phyloP scores from a whole-genome alignment of 2,329 filamentous ascomycete genomes.

The Cercospora sesami region DNA sequence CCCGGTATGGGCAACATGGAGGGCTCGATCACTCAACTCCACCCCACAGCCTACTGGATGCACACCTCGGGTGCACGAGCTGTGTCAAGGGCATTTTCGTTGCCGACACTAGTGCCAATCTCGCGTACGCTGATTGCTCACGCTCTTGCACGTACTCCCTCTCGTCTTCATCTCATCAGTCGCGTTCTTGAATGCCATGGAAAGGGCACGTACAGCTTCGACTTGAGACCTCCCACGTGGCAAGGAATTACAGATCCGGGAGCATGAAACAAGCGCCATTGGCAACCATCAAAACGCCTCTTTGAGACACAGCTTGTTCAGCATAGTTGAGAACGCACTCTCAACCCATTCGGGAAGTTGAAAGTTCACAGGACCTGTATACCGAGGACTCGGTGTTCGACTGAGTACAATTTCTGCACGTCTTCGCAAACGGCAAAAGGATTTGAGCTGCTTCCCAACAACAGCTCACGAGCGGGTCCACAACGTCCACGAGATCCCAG shows the following conservation, averaged over 20 bases:
- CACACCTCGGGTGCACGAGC: background rate
- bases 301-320: background rate
- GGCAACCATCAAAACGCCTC: background rate
- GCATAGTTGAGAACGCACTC: background rate
- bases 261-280: background rate
- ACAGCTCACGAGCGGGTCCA: background rate
- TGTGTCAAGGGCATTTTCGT: background rate
- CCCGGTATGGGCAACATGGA: background rate
- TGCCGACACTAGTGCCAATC: background rate
- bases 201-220: background rate
- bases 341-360: background rate
- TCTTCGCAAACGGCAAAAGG: background rate
- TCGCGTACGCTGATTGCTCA: background rate
- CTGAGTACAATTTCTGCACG: background rate
- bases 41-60: background rate
- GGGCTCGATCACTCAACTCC: background rate
- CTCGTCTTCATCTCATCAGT: background rate
- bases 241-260: background rate
- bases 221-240: background rate
- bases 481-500: background rate
- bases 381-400: background rate
- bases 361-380: background rate
- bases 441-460: background rate
- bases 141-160: background rate
- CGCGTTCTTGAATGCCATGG: background rate